These are phyloP conservation scores for Metarhizium sp. DNA, from an alignment of 2,329 filamentous ascomycete species.

Conservation along the genomic window DNA sequence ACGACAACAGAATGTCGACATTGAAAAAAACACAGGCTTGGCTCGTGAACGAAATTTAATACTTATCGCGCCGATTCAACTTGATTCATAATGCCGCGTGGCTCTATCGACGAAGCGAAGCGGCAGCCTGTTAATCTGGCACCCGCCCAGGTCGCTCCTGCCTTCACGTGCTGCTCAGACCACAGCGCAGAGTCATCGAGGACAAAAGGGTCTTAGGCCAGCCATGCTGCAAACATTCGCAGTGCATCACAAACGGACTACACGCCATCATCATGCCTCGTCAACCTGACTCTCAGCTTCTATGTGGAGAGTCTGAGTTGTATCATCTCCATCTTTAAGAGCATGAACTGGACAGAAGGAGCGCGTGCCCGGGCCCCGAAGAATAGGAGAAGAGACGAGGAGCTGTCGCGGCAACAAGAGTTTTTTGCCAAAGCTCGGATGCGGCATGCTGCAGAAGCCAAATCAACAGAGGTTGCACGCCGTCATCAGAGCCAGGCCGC, in stretches of 20 bases:
- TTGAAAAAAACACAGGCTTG: no score
- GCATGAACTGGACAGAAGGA: constrained; percentile 35
- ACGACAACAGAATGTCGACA: no score
- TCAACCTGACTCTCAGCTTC: not conserved
- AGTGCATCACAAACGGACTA: not conserved
- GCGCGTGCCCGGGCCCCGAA: constrained; percentile 24
- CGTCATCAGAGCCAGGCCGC: not conserved
- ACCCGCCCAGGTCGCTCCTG: no score
- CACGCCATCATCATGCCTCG: not conserved
- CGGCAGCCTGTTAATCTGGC: no score
- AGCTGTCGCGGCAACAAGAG: constrained; percentile 25
- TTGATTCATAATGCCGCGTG: no score
- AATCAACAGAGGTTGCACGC: not conserved
- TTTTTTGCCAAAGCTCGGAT: constrained; percentile 28
- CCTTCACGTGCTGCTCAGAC: no score
- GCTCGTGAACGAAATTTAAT: no score
- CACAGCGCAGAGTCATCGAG: no score
- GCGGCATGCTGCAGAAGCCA: constrained; percentile 4
- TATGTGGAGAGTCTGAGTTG: not conserved
- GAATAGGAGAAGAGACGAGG: constrained; percentile 20
- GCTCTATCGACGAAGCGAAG: no score
- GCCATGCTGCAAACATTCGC: not conserved
- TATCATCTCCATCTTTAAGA: not conserved
- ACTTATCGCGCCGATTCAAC: no score
- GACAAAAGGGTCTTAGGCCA: no score